A percentile compares a stretch with the other conserved stretches of the same genome.
Evolutionary conservation across 768 basidiomycete genomes (phyloP).

Genomic region (Xanthoconium purpureum): DNA sequence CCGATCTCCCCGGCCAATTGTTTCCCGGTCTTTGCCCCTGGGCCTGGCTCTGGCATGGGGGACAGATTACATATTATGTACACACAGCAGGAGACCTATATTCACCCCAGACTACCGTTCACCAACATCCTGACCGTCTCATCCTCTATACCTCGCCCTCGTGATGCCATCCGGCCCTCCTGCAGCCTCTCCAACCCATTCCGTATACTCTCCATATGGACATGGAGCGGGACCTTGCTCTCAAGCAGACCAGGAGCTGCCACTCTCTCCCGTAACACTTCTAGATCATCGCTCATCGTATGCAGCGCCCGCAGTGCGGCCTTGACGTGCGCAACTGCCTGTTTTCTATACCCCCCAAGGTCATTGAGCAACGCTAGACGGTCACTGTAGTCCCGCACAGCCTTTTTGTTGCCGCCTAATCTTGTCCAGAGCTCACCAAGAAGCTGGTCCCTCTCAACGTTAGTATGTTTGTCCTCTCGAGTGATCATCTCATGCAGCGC

Average conservation of each 20-base stretch:
- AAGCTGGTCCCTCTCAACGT: conserved; percentile 47
- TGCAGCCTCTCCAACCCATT: conserved; percentile 54
- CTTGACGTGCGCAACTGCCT: conserved; percentile 64
- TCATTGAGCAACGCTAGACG: conserved; percentile 54
- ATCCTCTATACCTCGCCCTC: conserved; percentile 48
- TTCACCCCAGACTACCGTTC: conserved; percentile 10
- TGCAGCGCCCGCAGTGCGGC: conserved; percentile 60
- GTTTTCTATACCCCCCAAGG: conserved; percentile 54
- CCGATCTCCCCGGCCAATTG: no score
- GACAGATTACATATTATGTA: no score
- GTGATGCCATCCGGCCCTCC: conserved; percentile 51
- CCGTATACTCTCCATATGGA: conserved; percentile 72
- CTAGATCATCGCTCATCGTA: conserved; percentile 69
- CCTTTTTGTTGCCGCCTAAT: conserved; percentile 57
- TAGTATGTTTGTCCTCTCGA: conserved; percentile 52
- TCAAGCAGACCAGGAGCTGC: conserved; percentile 63
- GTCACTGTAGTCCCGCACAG: conserved; percentile 47
- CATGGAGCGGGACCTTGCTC: conserved; percentile 61
- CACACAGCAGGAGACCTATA: no score
- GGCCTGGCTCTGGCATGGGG: no score
- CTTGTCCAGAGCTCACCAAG: conserved; percentile 68
- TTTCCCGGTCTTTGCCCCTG: no score
- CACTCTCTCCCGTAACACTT: conserved; percentile 70
- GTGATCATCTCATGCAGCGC: conserved; percentile 56
- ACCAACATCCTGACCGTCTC: conserved; percentile 27